Percentiles rank a stretch among this genome's conserved stretches.
Conservation (phyloP, 2,329 filamentous ascomycete species). For the Thielaviopsis musarum region DNA sequence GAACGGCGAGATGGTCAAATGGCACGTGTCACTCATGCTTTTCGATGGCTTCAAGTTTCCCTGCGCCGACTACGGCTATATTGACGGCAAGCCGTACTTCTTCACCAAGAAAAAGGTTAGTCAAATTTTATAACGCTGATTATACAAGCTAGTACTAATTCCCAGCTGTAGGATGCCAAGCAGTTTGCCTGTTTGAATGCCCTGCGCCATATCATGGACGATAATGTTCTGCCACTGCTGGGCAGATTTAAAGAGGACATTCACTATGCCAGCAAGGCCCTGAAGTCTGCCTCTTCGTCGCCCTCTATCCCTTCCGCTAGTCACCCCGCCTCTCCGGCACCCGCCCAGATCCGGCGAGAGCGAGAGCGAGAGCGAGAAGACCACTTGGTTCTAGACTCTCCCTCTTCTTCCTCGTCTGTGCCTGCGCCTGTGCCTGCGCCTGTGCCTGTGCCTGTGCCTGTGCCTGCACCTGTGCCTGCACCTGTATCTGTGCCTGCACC, state of each 20-base stretch:
- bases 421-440: no score
- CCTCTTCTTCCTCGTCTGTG: no score
- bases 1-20: background rate
- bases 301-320: background rate
- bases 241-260: background rate
- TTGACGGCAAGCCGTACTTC: conserved; percentile 17
- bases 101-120: conserved; percentile 32
- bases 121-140: background rate
- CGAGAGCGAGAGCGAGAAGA: no score
- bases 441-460: no score
- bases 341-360: no score
- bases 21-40: background rate
- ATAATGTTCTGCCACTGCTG: background rate
- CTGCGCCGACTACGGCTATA: conserved; percentile 21
- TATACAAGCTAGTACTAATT: no score
- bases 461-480: no score
- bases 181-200: conserved; percentile 34
- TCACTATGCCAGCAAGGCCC: background rate
- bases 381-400: no score
- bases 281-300: background rate
- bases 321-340: no score
- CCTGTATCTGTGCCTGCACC: no score
- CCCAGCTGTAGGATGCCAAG: conserved; percentile 33
- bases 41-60: conserved; percentile 14
- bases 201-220: conserved; percentile 20